Evolutionary conservation across 192 early-diverging fungal genomes (phyloP).

Genomic region (Powellomyces hirtus): DNA sequence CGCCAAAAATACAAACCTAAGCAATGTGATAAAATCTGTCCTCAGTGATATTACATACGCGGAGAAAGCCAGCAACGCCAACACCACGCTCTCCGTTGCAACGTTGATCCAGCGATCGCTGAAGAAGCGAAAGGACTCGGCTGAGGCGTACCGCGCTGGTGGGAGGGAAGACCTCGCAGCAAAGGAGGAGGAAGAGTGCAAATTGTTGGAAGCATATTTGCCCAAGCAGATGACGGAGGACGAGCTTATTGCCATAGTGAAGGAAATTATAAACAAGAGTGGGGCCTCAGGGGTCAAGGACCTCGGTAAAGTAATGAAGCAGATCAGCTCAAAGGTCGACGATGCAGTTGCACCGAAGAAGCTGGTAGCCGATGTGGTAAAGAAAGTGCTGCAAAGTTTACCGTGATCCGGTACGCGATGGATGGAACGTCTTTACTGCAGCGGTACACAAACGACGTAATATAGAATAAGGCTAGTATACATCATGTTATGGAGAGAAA

Average conservation of each 20-base stretch:
- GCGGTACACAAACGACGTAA: no score
- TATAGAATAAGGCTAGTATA: no score
- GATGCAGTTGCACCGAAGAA: constrained; percentile 73
- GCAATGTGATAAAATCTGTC: constrained; percentile 68
- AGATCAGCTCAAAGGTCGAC: constrained; percentile 55
- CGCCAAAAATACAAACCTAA: constrained; percentile 61
- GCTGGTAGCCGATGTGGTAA: constrained; percentile 71
- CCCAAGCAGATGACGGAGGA: constrained; percentile 73
- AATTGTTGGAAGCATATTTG: constrained; percentile 53
- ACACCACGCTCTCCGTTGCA: constrained; percentile 48
- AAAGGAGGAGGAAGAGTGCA: constrained; percentile 63
- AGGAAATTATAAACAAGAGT: constrained; percentile 47
- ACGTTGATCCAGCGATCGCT: constrained; percentile 74
- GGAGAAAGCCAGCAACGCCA: constrained; percentile 51
- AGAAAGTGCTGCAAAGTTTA: constrained; percentile 70
- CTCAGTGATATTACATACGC: constrained; percentile 77
- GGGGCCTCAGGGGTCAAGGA: constrained; percentile 67
- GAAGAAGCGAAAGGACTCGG: constrained; percentile 79
- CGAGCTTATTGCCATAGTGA: constrained; percentile 67
- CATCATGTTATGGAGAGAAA: no score
- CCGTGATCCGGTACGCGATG: no score
- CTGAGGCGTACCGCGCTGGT: constrained; percentile 59
- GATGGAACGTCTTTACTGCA: no score
- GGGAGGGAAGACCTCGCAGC: constrained; percentile 73
- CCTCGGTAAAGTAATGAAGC: constrained; percentile 86